A percentile compares a stretch with the other conserved stretches of the same genome.
phyloP scores from a whole-genome alignment of 176 grass and related monocot genomes.

The Carex myosuroides region DNA sequence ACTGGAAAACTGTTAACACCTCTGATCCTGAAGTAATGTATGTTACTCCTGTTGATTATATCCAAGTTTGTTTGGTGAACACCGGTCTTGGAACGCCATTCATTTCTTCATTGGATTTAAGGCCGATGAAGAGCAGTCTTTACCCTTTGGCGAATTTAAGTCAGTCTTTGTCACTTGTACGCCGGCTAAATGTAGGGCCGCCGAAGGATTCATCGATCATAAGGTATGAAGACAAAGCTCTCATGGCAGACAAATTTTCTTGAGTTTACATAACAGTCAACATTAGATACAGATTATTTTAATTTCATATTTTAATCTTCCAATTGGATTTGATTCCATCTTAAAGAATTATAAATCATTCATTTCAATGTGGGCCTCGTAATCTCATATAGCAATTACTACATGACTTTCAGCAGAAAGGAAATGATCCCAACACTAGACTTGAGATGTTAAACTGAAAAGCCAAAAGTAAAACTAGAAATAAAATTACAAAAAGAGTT shows the following conservation, averaged over 20 bases:
- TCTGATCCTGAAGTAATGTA: conserved; percentile 24
- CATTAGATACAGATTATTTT: background rate
- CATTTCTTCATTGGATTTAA: conserved; percentile 51
- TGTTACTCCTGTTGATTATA: conserved; percentile 16
- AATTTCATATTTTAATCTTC: background rate
- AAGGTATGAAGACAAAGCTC: conserved; percentile 15
- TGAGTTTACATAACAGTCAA: too few species aligned
- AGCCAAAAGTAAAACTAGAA: background rate
- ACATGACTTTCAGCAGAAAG: too few species aligned
- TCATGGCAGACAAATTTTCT: too few species aligned
- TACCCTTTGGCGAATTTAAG: conserved; percentile 17
- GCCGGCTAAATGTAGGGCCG: conserved; percentile 26
- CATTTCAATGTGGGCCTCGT: too few species aligned
- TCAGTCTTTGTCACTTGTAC: conserved; percentile 17
- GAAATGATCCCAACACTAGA: too few species aligned
- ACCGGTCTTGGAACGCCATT: conserved; percentile 55
- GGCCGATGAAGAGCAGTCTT: conserved; percentile 32
- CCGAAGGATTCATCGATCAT: background rate
- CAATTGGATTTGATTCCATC: background rate
- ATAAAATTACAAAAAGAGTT: background rate
- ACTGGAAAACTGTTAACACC: conserved; percentile 34
- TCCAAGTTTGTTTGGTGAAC: conserved; percentile 50
- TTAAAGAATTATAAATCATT: too few species aligned
- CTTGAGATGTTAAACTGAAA: too few species aligned
- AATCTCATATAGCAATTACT: too few species aligned